Percentiles rank a stretch among this genome's conserved stretches.
Evolutionary conservation across 108 stramenopile species (phyloP).

Genomic region (Fragilaria crotonensis): DNA sequence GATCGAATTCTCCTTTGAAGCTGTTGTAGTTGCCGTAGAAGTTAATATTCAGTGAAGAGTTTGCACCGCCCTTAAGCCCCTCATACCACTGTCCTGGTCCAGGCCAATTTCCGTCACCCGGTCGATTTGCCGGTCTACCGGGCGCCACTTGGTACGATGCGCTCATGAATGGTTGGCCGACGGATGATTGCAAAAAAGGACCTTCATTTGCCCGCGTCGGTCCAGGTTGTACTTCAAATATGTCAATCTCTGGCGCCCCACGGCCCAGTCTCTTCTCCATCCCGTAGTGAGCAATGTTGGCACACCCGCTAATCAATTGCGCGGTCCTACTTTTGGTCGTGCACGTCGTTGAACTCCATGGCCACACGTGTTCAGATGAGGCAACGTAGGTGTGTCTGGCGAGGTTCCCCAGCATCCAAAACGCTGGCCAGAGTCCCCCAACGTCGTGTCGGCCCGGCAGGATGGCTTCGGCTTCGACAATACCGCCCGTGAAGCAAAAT

Average conservation of each 20-base stretch:
- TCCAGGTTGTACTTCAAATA: slow-evolving; percentile 90
- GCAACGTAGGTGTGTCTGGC: slow-evolving; percentile 94
- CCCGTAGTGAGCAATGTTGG: slow-evolving; percentile 80
- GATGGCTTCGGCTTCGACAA: slow-evolving; percentile 80
- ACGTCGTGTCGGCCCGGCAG: slow-evolving; percentile 80
- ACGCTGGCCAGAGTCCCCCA: slow-evolving; percentile 96
- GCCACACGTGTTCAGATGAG: slow-evolving; percentile 85
- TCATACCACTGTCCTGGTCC: slow-evolving; percentile 91
- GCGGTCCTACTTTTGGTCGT: slow-evolving; percentile 42
- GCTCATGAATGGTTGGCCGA: slow-evolving; percentile 86
- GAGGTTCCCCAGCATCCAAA: slow-evolving; percentile 96
- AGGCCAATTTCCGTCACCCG: slow-evolving; percentile 77
- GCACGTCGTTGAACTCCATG: slow-evolving; percentile 66
- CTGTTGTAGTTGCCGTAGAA: slow-evolving; percentile 93
- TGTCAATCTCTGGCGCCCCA: slow-evolving; percentile 97
- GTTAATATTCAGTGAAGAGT: slow-evolving; percentile 78
- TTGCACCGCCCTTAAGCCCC: slow-evolving; percentile 66
- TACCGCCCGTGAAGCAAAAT: slow-evolving; percentile 97
- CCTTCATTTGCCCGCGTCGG: slow-evolving; percentile 51
- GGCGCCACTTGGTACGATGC: slow-evolving; percentile 86
- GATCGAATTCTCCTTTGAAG: slow-evolving; percentile 61
- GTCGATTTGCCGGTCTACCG: slow-evolving; percentile 56
- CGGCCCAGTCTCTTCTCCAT: slow-evolving; percentile 70
- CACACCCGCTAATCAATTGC: slow-evolving; percentile 75
- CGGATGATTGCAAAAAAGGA: slow-evolving; percentile 50